Evolutionary conservation across 176 grass and related monocot species (phyloP).

Genomic region (Oryza australiensis): DNA sequence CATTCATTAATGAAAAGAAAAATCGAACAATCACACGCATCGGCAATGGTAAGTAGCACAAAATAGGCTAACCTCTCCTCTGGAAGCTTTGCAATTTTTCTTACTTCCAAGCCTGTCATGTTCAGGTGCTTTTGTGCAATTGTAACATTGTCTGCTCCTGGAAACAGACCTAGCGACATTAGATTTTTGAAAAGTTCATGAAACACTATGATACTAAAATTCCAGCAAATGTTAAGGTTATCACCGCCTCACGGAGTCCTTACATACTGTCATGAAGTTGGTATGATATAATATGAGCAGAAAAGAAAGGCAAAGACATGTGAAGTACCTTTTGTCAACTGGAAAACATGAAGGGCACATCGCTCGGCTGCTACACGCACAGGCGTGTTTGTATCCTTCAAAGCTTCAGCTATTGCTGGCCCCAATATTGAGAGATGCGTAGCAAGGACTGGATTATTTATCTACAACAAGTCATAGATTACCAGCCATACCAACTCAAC

Average conservation of each 20-base stretch:
- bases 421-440: slow-evolving; percentile 61
- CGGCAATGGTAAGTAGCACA: background rate
- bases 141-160: slow-evolving; percentile 78
- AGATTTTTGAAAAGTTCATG: background rate
- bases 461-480: slow-evolving; percentile 44
- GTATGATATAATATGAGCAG: background rate
- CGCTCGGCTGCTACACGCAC: slow-evolving; percentile 89
- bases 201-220: background rate
- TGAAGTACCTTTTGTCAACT: slow-evolving; percentile 80
- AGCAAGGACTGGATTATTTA: slow-evolving; percentile 66
- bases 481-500: slow-evolving; percentile 16
- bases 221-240: background rate
- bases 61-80: slow-evolving; percentile 60
- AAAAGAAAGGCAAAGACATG: background rate
- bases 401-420: slow-evolving; percentile 65
- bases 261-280: background rate
- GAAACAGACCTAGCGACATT: slow-evolving; percentile 24
- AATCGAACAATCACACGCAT: background rate
- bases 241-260: background rate
- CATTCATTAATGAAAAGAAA: slow-evolving; percentile 3
- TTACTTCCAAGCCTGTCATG: slow-evolving; percentile 92
- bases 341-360: slow-evolving; percentile 92
- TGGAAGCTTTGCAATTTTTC: slow-evolving; percentile 88
- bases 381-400: slow-evolving; percentile 78
- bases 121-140: slow-evolving; percentile 80